Evolutionary conservation across 2,329 filamentous ascomycete species (phyloP), one percentile per base, ranked within the genome.

Genomic region (Fusarium equiseti): DNA sequence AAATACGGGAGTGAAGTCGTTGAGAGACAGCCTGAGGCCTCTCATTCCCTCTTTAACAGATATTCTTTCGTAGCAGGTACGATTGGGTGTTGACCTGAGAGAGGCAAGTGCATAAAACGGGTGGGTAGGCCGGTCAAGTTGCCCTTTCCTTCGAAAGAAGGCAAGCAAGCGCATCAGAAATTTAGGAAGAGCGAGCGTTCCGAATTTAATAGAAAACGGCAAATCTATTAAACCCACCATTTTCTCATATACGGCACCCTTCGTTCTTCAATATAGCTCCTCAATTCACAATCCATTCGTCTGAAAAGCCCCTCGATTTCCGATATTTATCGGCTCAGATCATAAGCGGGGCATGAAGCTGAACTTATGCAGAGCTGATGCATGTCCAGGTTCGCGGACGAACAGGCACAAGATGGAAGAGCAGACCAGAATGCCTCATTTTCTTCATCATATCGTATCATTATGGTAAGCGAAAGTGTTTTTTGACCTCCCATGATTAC

Each of bases 281-380:
- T 67, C 50, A 46, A 50, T 29, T 55, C 40, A 48, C 57, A 54
- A 26, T 46, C 58, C 51, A 55, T 54, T 26, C 29, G 42, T 31
- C 58, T 66, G 50, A 65, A 69, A 46, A 16, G 35, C 53, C 49
- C 40, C 55, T 59, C 59, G 29, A 65, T 63, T 57, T 59, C 73
- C 73, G 73, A 75, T 44, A 68, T 72, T 63, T 67, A 68, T 75
- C 73, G 73, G 73, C 61, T 64, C 72, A 67, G 59, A 50, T 66
- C 67, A 72, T 46, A 44, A 72, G 73, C 72, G 73, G 73, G 72
- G 29, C 57, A 44, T 40, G 35, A 56, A 59, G 59, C 43, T 40
- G 60, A 62, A 61, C 43, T 55, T 55, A 55, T 66, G 55, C 55
- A 63, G 18, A 65, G 57, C 29, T 42, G 59, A 50, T 57, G 57